Percentiles rank a stretch among this genome's conserved stretches.
phyloP scores from a whole-genome alignment of 345 rosid species.

The Heritiera fomes region DNA sequence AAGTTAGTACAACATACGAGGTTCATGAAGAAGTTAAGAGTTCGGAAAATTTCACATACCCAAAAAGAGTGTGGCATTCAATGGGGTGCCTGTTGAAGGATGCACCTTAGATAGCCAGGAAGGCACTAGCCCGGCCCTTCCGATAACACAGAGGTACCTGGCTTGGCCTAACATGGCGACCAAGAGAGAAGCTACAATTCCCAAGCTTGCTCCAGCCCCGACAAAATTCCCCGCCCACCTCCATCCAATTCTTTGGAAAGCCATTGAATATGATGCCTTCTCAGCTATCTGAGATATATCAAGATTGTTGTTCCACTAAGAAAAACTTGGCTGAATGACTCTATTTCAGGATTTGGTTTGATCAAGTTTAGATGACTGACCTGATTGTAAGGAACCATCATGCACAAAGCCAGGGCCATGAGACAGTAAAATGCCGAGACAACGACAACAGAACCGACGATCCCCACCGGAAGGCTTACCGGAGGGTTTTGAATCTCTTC shows the following conservation, averaged over 20 bases:
- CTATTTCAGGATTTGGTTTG: background rate
- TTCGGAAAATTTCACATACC: constrained; percentile 41
- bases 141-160: constrained; percentile 93
- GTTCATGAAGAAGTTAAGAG: background rate
- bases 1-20: background rate
- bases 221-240: constrained; percentile 86
- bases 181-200: constrained; percentile 84
- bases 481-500: constrained; percentile 91
- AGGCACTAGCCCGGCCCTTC: constrained; percentile 82
- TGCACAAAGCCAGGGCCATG: constrained; percentile 75
- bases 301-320: background rate
- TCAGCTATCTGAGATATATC: constrained; percentile 42
- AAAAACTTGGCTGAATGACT: background rate
- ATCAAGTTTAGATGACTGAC: constrained; percentile 36
- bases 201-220: constrained; percentile 93
- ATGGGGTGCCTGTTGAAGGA: constrained; percentile 93
- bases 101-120: constrained; percentile 89
- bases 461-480: constrained; percentile 75
- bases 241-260: constrained; percentile 71
- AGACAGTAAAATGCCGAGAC: constrained; percentile 79
- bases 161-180: constrained; percentile 98
- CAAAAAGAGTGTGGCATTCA: constrained; percentile 90
- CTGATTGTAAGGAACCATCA: constrained; percentile 79
- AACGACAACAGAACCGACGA: constrained; percentile 73
- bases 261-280: constrained; percentile 64